Evolutionary conservation across 257 asterid species (phyloP).

Genomic region (Phtheirospermum japonicum): DNA sequence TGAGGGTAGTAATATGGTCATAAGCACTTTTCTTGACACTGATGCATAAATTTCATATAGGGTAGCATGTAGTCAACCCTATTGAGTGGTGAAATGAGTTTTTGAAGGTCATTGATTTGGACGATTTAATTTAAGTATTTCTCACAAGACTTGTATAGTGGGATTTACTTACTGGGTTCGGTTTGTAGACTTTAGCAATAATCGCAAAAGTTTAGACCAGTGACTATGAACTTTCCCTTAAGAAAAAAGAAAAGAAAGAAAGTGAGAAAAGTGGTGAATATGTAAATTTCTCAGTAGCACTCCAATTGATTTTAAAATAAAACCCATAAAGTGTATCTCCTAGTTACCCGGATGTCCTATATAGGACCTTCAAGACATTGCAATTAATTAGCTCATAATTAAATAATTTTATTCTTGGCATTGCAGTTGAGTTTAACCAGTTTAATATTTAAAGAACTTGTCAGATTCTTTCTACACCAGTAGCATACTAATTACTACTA

Average conservation of each 20-base stretch:
- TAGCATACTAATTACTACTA: slow-evolving; percentile 20
- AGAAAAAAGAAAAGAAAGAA: no score
- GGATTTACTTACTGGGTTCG: no score
- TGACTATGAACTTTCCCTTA: neutral
- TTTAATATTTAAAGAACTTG: slow-evolving; percentile 27
- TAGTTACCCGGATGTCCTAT: slow-evolving; percentile 47
- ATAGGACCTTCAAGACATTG: slow-evolving; percentile 33
- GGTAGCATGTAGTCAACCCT: no score
- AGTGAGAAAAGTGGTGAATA: neutral
- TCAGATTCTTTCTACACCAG: slow-evolving; percentile 41
- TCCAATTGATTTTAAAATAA: neutral
- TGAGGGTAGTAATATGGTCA: no score
- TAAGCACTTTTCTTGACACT: neutral
- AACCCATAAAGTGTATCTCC: slow-evolving; percentile 30
- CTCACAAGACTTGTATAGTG: no score
- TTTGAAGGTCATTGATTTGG: no score
- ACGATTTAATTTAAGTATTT: no score
- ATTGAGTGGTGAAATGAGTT: no score
- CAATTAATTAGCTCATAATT: slow-evolving; percentile 36
- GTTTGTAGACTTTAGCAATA: no score
- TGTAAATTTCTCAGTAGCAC: no score
- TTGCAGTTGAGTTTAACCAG: slow-evolving; percentile 18
- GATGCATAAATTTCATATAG: neutral
- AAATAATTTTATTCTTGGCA: slow-evolving; percentile 17
- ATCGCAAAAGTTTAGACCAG: no score